Percentiles rank a stretch among this genome's conserved stretches.
Evolutionary conservation across 192 early-diverging fungal species (phyloP).

Genomic region (Linnemannia elongata): DNA sequence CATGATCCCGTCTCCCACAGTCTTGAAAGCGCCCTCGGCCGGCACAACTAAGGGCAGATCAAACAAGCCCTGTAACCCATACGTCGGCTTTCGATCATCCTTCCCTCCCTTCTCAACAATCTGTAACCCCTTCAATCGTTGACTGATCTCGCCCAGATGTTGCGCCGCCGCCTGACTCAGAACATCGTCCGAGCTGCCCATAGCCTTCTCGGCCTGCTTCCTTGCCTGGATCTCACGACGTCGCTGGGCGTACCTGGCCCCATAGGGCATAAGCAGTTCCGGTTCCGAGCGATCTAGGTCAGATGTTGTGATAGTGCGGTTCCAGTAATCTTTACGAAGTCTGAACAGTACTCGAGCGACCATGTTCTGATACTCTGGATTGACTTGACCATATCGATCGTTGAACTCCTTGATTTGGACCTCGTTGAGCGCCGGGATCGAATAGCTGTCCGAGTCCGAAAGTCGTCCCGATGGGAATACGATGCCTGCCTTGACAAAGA

Average conservation of each 20-base stretch:
- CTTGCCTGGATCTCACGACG: background rate
- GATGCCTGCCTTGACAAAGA: conserved; percentile 3
- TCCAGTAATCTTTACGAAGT: conserved; percentile 18
- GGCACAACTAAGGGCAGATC: conserved; percentile 17
- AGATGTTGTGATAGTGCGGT: background rate
- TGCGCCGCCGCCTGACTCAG: background rate
- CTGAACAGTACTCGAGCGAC: conserved; percentile 18
- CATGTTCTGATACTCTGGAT: conserved; percentile 17
- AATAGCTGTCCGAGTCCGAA: background rate
- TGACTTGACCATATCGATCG: background rate
- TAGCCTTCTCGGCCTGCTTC: background rate
- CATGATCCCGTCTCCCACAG: conserved; percentile 14
- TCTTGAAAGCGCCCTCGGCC: background rate
- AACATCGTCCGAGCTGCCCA: background rate
- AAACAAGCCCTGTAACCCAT: conserved; percentile 28
- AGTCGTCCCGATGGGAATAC: background rate
- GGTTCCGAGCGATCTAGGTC: conserved; percentile 3
- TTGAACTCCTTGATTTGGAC: conserved; percentile 4
- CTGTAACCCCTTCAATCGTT: conserved; percentile 4
- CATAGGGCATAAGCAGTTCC: conserved; percentile 3
- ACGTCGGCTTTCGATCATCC: background rate
- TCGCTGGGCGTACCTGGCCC: background rate
- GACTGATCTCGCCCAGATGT: background rate
- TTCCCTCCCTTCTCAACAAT: background rate
- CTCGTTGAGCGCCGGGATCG: background rate